Percentiles rank a stretch among this genome's conserved stretches.
These are phyloP conservation scores for Fusarium agapanthi DNA, from an alignment of 2,329 filamentous ascomycete genomes.

Conservation along the genomic window DNA sequence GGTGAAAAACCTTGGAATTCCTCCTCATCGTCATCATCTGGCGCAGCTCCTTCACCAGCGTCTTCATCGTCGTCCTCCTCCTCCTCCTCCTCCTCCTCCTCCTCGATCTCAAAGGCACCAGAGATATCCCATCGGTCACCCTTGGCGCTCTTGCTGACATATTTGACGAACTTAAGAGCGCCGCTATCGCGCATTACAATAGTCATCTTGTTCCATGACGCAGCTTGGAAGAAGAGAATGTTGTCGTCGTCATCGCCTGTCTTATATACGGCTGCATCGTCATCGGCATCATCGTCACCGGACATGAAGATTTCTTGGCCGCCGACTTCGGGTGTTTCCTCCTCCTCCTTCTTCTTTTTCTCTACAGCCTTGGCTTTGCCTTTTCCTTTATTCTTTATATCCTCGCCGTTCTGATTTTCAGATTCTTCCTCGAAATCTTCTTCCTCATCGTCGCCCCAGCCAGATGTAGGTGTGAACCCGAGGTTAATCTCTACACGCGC, in stretches of 20 bases:
- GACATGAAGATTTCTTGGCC: slow-evolving; percentile 95
- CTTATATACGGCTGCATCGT: slow-evolving; percentile 90
- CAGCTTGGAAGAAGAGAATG: slow-evolving; percentile 70
- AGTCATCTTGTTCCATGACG: slow-evolving; percentile 88
- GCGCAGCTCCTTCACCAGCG: slow-evolving; percentile 46
- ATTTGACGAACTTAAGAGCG: slow-evolving; percentile 93
- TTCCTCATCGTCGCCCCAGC: slow-evolving; percentile 79
- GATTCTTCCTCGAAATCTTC: slow-evolving; percentile 51
- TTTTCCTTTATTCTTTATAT: slow-evolving; percentile 44
- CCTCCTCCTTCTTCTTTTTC: background rate
- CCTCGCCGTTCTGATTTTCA: slow-evolving; percentile 46
- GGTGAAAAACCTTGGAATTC: slow-evolving; percentile 68
- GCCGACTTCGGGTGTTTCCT: slow-evolving; percentile 66
- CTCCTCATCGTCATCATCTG: slow-evolving; percentile 57
- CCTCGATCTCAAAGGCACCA: slow-evolving; percentile 77
- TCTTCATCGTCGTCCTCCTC: slow-evolving; percentile 57
- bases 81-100: slow-evolving; percentile 65
- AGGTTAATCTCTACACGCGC: slow-evolving; percentile 88
- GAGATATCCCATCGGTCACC: slow-evolving; percentile 95
- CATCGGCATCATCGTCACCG: slow-evolving; percentile 74
- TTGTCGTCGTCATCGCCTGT: slow-evolving; percentile 78
- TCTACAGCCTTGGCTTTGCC: slow-evolving; percentile 36
- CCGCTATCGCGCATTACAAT: slow-evolving; percentile 89
- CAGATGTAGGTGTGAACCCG: slow-evolving; percentile 82
- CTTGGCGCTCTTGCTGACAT: slow-evolving; percentile 81